These are phyloP conservation scores for Mercurialis annua DNA, from an alignment of 345 rosid species.

Conservation along the genomic window DNA sequence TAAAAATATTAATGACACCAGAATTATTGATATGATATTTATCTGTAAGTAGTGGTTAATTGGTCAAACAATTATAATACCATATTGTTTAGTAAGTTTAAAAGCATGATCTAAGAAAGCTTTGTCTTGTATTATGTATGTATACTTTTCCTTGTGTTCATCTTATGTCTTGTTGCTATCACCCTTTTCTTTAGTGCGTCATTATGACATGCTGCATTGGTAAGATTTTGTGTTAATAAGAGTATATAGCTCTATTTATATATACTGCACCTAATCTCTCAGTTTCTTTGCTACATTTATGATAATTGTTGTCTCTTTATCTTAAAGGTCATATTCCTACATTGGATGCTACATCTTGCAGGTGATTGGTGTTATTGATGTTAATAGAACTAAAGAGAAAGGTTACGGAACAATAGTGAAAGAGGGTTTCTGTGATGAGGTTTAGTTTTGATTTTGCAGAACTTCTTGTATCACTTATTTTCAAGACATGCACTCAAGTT, in stretches of 20 bases:
- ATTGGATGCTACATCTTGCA: slow-evolving; percentile 20
- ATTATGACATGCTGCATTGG: not conserved
- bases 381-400: slow-evolving; percentile 73
- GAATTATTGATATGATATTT: not conserved
- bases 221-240: not conserved
- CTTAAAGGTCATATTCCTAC: not conserved
- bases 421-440: slow-evolving; percentile 94
- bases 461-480: not conserved
- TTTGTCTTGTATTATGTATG: not conserved
- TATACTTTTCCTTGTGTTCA: not conserved
- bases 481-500: not conserved
- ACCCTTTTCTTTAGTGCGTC: not conserved
- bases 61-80: not conserved
- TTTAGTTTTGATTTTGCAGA: slow-evolving; percentile 17
- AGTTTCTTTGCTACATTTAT: not conserved
- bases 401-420: slow-evolving; percentile 82
- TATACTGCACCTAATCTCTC: not conserved
- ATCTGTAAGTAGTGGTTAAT: not conserved
- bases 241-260: not conserved
- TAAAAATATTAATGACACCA: not conserved
- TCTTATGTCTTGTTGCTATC: not conserved
- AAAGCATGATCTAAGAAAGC: not conserved
- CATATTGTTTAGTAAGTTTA: not conserved
- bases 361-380: slow-evolving; percentile 92
- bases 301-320: not conserved